phyloP scores from a whole-genome alignment of 768 basidiomycete genomes.

The Termitomyces sp. region DNA sequence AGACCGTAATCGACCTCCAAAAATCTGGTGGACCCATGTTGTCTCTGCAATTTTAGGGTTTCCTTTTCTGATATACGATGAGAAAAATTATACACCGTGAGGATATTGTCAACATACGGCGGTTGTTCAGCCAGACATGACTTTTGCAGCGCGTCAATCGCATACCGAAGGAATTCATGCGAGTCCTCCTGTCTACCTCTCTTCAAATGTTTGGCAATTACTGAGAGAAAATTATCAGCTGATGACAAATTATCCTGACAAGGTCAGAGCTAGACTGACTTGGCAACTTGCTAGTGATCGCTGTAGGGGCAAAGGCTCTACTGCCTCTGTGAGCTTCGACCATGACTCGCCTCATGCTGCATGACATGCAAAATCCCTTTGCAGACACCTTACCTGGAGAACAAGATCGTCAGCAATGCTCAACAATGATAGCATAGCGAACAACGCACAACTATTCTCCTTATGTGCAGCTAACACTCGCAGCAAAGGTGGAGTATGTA shows the following conservation, averaged over 20 bases:
- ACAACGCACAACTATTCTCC: constrained; percentile 55
- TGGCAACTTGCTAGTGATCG: constrained; percentile 65
- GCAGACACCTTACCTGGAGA: constrained; percentile 31
- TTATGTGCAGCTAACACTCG: constrained; percentile 49
- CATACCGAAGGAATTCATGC: constrained; percentile 95
- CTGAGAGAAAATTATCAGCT: constrained; percentile 31
- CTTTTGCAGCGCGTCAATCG: constrained; percentile 87
- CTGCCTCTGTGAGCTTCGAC: constrained; percentile 42
- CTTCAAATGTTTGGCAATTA: constrained; percentile 87
- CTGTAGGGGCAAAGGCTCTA: constrained; percentile 54
- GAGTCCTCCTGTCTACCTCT: constrained; percentile 95
- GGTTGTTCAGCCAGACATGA: constrained; percentile 69
- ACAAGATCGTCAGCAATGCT: constrained; percentile 1
- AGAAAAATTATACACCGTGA: background rate
- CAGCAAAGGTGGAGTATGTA: constrained; percentile 88
- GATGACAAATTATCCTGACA: background rate
- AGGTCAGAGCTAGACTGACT: constrained; percentile 35
- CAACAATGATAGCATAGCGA: background rate
- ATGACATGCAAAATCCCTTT: constrained; percentile 75
- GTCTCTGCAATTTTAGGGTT: constrained; percentile 72
- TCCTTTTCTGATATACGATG: constrained; percentile 46
- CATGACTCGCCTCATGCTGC: constrained; percentile 57
- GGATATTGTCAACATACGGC: constrained; percentile 43
- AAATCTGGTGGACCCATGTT: constrained; percentile 92
- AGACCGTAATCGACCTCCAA: constrained; percentile 88